Evolutionary conservation across 306 rosid species (phyloP).

Genomic region (Malus fusca): DNA sequence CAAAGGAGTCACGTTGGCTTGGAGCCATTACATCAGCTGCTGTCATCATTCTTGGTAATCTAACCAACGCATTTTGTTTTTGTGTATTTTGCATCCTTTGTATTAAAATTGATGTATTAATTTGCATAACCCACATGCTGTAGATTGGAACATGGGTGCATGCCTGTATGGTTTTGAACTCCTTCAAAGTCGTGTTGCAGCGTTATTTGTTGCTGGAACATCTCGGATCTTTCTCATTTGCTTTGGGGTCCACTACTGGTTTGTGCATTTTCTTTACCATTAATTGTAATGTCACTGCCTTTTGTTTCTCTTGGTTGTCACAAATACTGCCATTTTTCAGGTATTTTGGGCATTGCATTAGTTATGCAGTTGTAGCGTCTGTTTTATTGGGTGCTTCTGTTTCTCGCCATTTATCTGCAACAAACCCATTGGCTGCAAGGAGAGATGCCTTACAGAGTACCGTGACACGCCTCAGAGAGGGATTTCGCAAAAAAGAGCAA

Average conservation of each 20-base stretch:
- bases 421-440: slow-evolving; percentile 92
- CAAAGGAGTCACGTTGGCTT: slow-evolving; percentile 84
- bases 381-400: slow-evolving; percentile 94
- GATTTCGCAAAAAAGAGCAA: slow-evolving; percentile 89
- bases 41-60: slow-evolving; percentile 87
- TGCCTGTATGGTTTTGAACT: slow-evolving; percentile 95
- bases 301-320: slow-evolving; percentile 25
- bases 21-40: slow-evolving; percentile 95
- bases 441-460: slow-evolving; percentile 99
- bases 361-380: slow-evolving; percentile 95
- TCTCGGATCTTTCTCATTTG: slow-evolving; percentile 97
- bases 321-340: slow-evolving; percentile 30
- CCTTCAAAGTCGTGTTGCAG: slow-evolving; percentile 79
- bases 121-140: slow-evolving; percentile 21
- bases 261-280: slow-evolving; percentile 18
- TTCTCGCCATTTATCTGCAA: slow-evolving; percentile 82
- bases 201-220: slow-evolving; percentile 87
- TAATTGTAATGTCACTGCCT: slow-evolving; percentile 6
- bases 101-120: not conserved
- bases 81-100: slow-evolving; percentile 10
- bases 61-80: slow-evolving; percentile 6
- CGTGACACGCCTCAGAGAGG: slow-evolving; percentile 94
- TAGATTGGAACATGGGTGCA: slow-evolving; percentile 99
- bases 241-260: slow-evolving; percentile 98
- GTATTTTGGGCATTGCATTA: slow-evolving; percentile 98